These are phyloP conservation scores for Capsicum chinense DNA, from an alignment of 257 asterid species.

Conservation along the genomic window DNA sequence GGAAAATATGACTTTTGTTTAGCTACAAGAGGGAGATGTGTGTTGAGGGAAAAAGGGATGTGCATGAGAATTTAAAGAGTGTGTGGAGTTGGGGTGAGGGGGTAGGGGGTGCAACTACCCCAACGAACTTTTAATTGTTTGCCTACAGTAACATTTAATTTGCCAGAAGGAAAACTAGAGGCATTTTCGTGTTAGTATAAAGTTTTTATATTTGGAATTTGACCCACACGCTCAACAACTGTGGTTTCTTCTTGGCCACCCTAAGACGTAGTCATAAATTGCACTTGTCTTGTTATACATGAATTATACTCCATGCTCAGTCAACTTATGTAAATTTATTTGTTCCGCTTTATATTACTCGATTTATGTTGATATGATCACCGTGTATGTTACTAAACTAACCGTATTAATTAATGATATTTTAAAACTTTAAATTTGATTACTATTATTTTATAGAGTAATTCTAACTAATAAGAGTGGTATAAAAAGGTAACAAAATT, in stretches of 20 bases:
- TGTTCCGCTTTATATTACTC: no score
- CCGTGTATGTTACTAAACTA: no score
- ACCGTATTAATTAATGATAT: no score
- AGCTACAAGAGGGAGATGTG: conserved; percentile 2
- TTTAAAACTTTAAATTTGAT: no score
- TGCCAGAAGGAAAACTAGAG: conserved; percentile 48
- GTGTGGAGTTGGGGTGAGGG: neutral
- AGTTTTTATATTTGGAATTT: neutral
- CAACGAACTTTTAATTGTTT: conserved; percentile 64
- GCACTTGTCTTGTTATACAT: neutral
- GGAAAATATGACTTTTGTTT: neutral
- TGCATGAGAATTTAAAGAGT: conserved; percentile 52
- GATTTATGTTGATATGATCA: no score
- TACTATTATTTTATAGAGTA: no score
- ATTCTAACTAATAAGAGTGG: no score
- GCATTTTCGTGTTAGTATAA: conserved; percentile 29
- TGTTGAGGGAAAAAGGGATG: conserved; percentile 33
- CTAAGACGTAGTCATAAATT: neutral
- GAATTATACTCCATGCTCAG: neutral
- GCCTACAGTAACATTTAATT: conserved; percentile 50
- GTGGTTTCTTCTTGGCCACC: conserved; percentile 37
- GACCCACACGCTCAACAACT: conserved; percentile 25
- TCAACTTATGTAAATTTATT: neutral
- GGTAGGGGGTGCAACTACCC: conserved; percentile 57
- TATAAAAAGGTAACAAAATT: no score